Evolutionary conservation across 495 filamentous ascomycete genomes (phyloP), one percentile per base, ranked within the genome.

Genomic region (Aspergillus conjunctus): DNA sequence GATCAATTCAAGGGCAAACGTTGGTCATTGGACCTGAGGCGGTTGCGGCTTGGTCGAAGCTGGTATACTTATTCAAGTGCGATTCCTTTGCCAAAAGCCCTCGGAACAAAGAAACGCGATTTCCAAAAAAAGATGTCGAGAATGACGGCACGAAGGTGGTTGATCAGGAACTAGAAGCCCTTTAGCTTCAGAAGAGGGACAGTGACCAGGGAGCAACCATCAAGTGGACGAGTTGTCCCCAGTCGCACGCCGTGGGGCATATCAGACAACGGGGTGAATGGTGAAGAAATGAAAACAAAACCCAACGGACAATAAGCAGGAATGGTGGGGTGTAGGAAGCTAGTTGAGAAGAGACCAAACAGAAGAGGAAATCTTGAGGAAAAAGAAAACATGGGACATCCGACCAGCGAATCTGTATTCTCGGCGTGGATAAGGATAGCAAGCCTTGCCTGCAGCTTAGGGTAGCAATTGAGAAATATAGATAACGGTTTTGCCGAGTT

Each of bases 361-460:
- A 56, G 21, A 57, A 44, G 15, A 64, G 43, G 57, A 56, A 51
- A 60, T 7, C 31, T 18, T 53, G 55, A 51, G 48, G 51, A 49
- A 60, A 63, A 65, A 66, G 58, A 45, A 61, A 63, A 59, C 51
- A 65, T 64, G 55, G 49, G 45, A 56, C 33, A 43, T 58, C 44
- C 58, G 52, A 39, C 55, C 44, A 21, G 43, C 39, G 41, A 49
- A 51, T 58, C 43, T 49, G 49, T 53, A 37, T 59, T 60, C 57
- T 60, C 45, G 50, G 58, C 48, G 51, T 51, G 10, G 51, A 56
- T 33, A 33, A 43, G 37, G 17, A 44, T 18, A 20, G n/a, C 10
- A 30, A 43, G 48, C 7, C 17, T 43, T 34, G 26, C 30, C 43
- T 20, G 39, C 22, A 37, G 37, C 43, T 32, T 15, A 37, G 22